Percentiles rank a stretch among this genome's conserved stretches.
These are phyloP conservation scores for Aquilaria sinensis DNA, from an alignment of 345 rosid genomes.

Conservation along the genomic window DNA sequence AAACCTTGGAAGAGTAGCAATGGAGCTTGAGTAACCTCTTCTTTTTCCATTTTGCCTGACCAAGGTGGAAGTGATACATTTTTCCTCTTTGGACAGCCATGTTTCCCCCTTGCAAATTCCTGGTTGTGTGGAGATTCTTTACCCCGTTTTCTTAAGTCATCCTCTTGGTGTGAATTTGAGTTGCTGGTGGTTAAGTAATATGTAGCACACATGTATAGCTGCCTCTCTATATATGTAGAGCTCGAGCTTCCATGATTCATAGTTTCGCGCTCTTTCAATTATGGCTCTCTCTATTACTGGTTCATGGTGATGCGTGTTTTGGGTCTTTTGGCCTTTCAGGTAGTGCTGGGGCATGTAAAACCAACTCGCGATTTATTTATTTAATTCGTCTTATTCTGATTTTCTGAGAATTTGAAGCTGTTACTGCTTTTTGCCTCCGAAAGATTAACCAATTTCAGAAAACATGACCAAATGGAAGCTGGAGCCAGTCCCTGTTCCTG, in stretches of 20 bases:
- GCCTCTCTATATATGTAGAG: too few species aligned
- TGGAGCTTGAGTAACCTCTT: conserved; percentile 22
- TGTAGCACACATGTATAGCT: not conserved
- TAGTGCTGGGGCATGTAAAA: too few species aligned
- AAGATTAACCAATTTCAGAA: too few species aligned
- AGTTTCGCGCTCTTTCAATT: not conserved
- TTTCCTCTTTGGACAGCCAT: not conserved
- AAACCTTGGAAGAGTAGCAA: conserved; percentile 35
- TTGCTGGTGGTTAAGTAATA: conserved; percentile 4
- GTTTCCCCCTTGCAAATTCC: not conserved
- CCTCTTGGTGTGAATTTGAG: conserved; percentile 4
- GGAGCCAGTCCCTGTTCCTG: too few species aligned
- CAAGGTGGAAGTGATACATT: not conserved
- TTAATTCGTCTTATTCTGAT: not conserved
- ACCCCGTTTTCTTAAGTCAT: not conserved
- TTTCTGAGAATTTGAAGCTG: not conserved
- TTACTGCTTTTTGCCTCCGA: too few species aligned
- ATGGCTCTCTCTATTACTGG: too few species aligned
- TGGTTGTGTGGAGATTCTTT: not conserved
- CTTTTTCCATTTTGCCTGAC: conserved; percentile 3
- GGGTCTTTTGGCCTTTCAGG: too few species aligned
- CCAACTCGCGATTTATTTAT: not conserved
- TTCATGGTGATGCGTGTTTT: not conserved
- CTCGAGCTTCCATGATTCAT: not conserved
- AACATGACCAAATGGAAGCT: too few species aligned